These are phyloP conservation scores for Sarcodon aspratus DNA, from an alignment of 768 basidiomycete species.

Conservation along the genomic window DNA sequence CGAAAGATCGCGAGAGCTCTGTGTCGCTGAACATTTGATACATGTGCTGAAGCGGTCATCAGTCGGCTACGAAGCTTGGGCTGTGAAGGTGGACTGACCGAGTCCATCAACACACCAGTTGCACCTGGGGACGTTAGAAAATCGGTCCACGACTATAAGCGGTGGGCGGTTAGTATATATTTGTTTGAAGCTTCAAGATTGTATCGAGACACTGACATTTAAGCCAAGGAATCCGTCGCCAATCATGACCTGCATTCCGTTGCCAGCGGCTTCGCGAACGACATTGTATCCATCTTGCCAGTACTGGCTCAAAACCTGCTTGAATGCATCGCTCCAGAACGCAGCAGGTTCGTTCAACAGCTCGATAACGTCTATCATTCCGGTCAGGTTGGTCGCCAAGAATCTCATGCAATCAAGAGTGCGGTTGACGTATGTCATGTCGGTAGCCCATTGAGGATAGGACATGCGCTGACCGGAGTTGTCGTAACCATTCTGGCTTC, in stretches of 20 bases:
- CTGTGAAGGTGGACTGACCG: neutral
- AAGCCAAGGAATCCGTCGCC: slow-evolving; percentile 63
- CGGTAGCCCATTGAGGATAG: slow-evolving; percentile 42
- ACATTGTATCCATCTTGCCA: slow-evolving; percentile 50
- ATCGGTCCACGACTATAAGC: slow-evolving; percentile 39
- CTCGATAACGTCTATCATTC: slow-evolving; percentile 52
- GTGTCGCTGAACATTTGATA: slow-evolving; percentile 62
- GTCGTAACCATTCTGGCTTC: slow-evolving; percentile 52
- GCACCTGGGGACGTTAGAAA: slow-evolving; percentile 43
- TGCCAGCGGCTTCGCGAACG: slow-evolving; percentile 38
- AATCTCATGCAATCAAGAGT: slow-evolving; percentile 50
- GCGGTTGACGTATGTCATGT: slow-evolving; percentile 31
- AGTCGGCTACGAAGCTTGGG: no score
- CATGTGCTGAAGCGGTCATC: slow-evolving; percentile 36
- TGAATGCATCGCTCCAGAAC: slow-evolving; percentile 31
- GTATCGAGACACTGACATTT: slow-evolving; percentile 19
- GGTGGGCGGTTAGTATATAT: neutral
- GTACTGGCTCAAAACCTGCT: slow-evolving; percentile 35
- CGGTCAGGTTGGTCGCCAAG: slow-evolving; percentile 40
- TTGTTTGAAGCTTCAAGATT: neutral
- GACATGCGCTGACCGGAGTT: slow-evolving; percentile 59
- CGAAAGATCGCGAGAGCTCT: slow-evolving; percentile 40
- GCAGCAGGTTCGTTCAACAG: slow-evolving; percentile 63
- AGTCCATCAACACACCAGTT: slow-evolving; percentile 57
- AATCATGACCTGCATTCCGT: slow-evolving; percentile 51